phyloP scores from a whole-genome alignment of 805 yeast genomes.

The Candida golubevii region DNA sequence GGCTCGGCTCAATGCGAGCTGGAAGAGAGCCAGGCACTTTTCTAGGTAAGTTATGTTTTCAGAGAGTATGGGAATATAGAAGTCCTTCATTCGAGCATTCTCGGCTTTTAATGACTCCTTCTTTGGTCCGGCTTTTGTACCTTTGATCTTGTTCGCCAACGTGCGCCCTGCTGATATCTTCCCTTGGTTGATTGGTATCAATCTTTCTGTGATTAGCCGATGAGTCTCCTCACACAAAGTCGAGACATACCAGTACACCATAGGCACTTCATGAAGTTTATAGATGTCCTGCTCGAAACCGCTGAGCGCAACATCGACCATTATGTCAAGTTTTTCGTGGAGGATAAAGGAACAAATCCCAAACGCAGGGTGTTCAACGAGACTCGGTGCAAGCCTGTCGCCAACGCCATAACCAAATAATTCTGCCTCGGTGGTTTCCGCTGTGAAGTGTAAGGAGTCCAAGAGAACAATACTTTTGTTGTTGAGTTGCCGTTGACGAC shows the following conservation, averaged over 20 bases:
- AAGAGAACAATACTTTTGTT: constrained; percentile 55
- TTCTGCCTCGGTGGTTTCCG: constrained; percentile 59
- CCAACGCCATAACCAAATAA: constrained; percentile 35
- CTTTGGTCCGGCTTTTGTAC: constrained; percentile 41
- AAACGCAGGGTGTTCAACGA: constrained; percentile 42
- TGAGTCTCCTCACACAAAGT: constrained; percentile 40
- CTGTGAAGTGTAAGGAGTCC: constrained; percentile 77
- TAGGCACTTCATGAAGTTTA: constrained; percentile 61
- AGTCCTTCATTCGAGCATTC: constrained; percentile 27
- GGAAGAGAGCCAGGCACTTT: constrained; percentile 18
- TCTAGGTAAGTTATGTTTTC: constrained; percentile 21
- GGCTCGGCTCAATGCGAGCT: constrained; percentile 17
- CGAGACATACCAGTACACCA: constrained; percentile 65
- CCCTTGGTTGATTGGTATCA: constrained; percentile 27
- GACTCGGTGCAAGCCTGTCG: constrained; percentile 21
- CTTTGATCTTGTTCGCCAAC: constrained; percentile 25
- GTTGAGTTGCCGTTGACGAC: constrained; percentile 74
- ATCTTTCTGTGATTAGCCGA: constrained; percentile 43
- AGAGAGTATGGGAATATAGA: constrained; percentile 34
- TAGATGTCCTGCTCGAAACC: constrained; percentile 77
- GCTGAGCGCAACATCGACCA: constrained; percentile 67
- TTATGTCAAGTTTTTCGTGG: constrained; percentile 58
- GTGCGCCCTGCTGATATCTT: constrained; percentile 6
- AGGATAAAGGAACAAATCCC: constrained; percentile 72
- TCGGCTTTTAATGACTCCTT: constrained; percentile 35